phyloP scores from a whole-genome alignment of 805 yeast genomes.

The Blastobotrys parvus region DNA sequence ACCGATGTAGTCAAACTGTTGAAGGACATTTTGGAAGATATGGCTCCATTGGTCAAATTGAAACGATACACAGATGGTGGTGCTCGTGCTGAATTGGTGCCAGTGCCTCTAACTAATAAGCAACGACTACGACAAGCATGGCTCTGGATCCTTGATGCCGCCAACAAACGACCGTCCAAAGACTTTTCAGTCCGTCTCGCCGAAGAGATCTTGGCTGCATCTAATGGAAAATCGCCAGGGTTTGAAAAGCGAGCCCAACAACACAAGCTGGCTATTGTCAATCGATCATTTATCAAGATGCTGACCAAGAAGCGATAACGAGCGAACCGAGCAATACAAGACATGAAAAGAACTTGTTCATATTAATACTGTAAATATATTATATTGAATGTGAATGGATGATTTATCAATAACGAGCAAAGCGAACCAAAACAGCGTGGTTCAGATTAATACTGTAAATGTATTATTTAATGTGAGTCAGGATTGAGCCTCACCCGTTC shows the following conservation, averaged over 20 bases:
- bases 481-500: conserved; percentile 27
- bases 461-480: not conserved
- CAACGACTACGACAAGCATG: conserved; percentile 85
- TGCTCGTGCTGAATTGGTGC: conserved; percentile 74
- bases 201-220: conserved; percentile 77
- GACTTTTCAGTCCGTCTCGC: conserved; percentile 83
- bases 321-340: not conserved
- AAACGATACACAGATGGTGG: conserved; percentile 74
- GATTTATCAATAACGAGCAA: no score
- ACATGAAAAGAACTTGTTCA: not conserved
- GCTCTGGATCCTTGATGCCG: conserved; percentile 82
- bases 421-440: no score
- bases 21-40: conserved; percentile 63
- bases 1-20: conserved; percentile 72
- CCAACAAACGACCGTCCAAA: conserved; percentile 66
- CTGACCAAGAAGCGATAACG: conserved; percentile 6
- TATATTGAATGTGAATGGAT: no score
- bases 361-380: not conserved
- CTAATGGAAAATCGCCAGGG: conserved; percentile 70
- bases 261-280: conserved; percentile 82
- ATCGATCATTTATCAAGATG: conserved; percentile 65
- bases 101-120: conserved; percentile 72
- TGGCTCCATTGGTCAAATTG: conserved; percentile 78
- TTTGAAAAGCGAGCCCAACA: conserved; percentile 74
- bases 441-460: not conserved